Percentiles rank a stretch among this genome's conserved stretches.
Conservation (phyloP, 495 filamentous ascomycete species). For the Talaromyces stipitatus region DNA sequence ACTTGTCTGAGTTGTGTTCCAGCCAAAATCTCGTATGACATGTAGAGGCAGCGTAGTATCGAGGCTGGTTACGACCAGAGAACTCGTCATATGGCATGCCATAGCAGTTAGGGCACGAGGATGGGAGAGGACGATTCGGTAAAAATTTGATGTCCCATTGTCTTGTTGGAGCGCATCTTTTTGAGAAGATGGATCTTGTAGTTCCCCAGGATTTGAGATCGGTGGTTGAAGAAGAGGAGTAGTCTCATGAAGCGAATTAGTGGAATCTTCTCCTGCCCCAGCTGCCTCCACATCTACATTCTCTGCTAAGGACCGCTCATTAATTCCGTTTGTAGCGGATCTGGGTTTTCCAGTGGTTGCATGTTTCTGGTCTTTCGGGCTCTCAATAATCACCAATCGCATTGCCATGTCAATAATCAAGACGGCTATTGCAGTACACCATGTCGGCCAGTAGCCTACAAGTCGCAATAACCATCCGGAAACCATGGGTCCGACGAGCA, state of each 20-base stretch:
- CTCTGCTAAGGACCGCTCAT: neutral
- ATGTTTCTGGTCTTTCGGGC: constrained; percentile 3
- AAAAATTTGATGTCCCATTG: neutral
- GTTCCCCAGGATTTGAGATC: neutral
- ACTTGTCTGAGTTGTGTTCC: constrained; percentile 20
- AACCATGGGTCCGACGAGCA: constrained; percentile 16
- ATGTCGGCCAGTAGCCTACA: constrained; percentile 24
- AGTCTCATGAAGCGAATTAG: neutral
- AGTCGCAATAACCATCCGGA: constrained; percentile 16
- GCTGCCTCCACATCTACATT: neutral
- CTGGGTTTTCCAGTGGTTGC: neutral
- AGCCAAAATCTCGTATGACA: constrained; percentile 21
- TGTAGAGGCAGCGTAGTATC: constrained; percentile 25
- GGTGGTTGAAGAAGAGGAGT: neutral
- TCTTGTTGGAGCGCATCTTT: neutral
- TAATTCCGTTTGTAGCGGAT: neutral
- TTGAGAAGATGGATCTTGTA: neutral
- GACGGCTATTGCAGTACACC: constrained; percentile 14
- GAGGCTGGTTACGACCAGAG: constrained; percentile 18
- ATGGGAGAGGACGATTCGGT: constrained; percentile 11
- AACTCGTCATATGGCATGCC: constrained; percentile 13
- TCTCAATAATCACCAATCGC: constrained; percentile 26
- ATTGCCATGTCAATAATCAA: constrained; percentile 22
- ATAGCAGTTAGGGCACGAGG: constrained; percentile 16
- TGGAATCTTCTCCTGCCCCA: neutral